phyloP scores from a whole-genome alignment of 257 asterid species.

The Mentha longifolia region DNA sequence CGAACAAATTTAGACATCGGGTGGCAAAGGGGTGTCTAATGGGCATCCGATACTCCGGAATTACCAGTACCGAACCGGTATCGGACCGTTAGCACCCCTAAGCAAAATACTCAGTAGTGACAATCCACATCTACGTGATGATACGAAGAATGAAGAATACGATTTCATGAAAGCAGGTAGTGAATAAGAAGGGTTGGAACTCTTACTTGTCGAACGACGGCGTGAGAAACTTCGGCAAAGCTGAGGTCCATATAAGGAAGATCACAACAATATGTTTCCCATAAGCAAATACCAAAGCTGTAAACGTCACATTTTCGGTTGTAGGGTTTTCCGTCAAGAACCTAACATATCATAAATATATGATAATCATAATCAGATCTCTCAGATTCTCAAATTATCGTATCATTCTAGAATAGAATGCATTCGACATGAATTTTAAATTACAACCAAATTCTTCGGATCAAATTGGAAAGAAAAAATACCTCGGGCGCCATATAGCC shows the following conservation, averaged over 20 bases:
- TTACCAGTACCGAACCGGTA: too few species aligned
- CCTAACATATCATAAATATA: conserved; percentile 46
- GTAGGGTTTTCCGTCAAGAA: conserved; percentile 92
- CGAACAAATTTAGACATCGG: background rate
- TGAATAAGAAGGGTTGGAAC: background rate
- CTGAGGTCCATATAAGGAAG: conserved; percentile 85
- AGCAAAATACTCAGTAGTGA: background rate
- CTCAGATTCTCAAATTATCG: background rate
- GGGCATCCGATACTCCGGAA: too few species aligned
- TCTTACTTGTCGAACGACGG: conserved; percentile 87
- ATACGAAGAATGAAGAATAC: background rate
- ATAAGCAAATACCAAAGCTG: conserved; percentile 88
- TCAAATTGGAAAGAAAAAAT: conserved; percentile 9
- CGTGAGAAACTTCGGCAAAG: conserved; percentile 92
- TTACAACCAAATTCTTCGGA: background rate
- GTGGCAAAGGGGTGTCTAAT: background rate
- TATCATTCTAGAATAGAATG: background rate
- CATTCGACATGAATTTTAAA: background rate
- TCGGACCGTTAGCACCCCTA: too few species aligned
- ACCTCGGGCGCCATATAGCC: conserved; percentile 99
- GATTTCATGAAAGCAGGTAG: background rate
- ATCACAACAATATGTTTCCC: conserved; percentile 97
- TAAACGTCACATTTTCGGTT: conserved; percentile 95
- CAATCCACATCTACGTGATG: background rate
- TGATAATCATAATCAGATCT: background rate